Evolutionary conservation across 805 yeast species (phyloP), one percentile per base, ranked within the genome.

Genomic region (Candida saitoana): DNA sequence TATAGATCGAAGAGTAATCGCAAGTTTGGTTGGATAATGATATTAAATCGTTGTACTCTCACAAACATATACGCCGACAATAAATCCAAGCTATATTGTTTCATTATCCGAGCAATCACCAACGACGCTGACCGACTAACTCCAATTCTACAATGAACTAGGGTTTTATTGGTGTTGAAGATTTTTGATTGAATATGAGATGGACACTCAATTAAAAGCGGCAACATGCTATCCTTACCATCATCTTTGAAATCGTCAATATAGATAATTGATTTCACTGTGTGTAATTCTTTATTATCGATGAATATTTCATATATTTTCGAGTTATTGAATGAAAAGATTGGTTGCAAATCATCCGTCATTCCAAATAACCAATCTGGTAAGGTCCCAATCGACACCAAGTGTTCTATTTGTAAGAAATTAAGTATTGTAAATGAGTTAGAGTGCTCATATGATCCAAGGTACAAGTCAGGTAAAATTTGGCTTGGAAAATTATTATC

Each of bases 41-140:
- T 62, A 47, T 67, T 68, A 44, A 67, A 65, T 37, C 74, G 47
- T 30, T 64, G 57, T 18, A 67, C 67, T 34, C 74, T 50, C 15
- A 67, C 62, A 33, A 52, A 59, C 55, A 68, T 52, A 45, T 67
- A 68, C 20, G 71, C 67, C 22, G 60, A 54, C 19, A 66, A 51
- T 33, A 68, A 51, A 36, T 53, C 54, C 40, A 65, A 47, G 19
- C 51, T 49, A 36, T 54, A 54, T 33, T 59, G 54, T 36, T 61
- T 56, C 73, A 68, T 68, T 27, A 66, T 55, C 40, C 62, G 59
- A 2, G 73, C 72, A 35, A 68, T 58, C 4, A 66, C 62, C 34
- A 68, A 58, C 9, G 71, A 57, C 4, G 72, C 74, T n/a, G 70
- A 65, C 27, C 74, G 51, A 4, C 71, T 65, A 14, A 68, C 74